These are phyloP conservation scores for Clonostachys sp. DNA, from an alignment of 2,329 filamentous ascomycete species.

Conservation along the genomic window DNA sequence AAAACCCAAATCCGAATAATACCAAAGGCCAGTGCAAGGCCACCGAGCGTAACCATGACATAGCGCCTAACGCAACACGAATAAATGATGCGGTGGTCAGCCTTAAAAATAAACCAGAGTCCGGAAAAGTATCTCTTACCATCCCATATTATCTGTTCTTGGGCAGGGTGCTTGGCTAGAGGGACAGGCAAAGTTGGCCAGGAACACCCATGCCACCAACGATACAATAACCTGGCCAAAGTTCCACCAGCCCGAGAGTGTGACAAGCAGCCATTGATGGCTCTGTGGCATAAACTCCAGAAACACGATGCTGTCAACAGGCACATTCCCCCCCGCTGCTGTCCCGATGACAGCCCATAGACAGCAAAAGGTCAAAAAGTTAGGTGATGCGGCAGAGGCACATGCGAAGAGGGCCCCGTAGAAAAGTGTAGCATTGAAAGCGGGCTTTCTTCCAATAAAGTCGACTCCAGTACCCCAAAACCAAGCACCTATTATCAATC, in stretches of 20 bases:
- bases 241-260: constrained; percentile 38
- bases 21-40: constrained; percentile 29
- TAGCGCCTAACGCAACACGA: constrained; percentile 21
- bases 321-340: constrained; percentile 36
- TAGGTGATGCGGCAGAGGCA: constrained; percentile 50
- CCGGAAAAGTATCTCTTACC: constrained; percentile 12
- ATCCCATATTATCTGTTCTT: constrained; percentile 36
- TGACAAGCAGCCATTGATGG: constrained; percentile 35
- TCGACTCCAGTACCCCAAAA: constrained; percentile 38
- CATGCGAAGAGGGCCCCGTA: constrained; percentile 50
- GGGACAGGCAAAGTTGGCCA: constrained; percentile 27
- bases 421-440: constrained; percentile 39
- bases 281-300: constrained; percentile 38
- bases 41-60: constrained; percentile 32
- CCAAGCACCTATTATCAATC: constrained; percentile 36
- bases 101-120: background rate
- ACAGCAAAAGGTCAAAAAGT: constrained; percentile 49
- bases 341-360: constrained; percentile 47
- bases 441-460: constrained; percentile 32
- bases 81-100: background rate
- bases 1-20: constrained; percentile 33
- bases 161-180: constrained; percentile 22
- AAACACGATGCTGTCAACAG: constrained; percentile 42
- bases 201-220: constrained; percentile 26
- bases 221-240: constrained; percentile 38